These are phyloP conservation scores for Pilobolus umbonatus DNA, from an alignment of 192 early-diverging fungal genomes.

Conservation along the genomic window DNA sequence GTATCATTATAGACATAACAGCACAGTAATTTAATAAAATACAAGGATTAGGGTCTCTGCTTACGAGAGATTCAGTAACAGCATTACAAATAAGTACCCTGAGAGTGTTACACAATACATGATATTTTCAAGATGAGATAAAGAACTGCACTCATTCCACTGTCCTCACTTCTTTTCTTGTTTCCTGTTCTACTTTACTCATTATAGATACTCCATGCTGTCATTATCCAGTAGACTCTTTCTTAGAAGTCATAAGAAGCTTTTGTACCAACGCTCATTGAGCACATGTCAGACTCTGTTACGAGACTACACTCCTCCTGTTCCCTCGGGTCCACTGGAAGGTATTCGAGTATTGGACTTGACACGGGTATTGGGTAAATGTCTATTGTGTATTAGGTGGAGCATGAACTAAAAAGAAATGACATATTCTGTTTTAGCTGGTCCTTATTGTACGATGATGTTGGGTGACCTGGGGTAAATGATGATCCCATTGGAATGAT, in stretches of 20 bases:
- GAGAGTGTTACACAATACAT: background rate
- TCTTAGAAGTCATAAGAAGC: background rate
- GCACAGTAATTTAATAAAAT: background rate
- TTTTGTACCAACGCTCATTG: conserved; percentile 9
- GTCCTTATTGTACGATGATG: conserved; percentile 77
- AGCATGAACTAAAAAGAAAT: background rate
- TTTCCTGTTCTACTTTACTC: background rate
- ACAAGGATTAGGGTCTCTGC: background rate
- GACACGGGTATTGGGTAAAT: conserved; percentile 59
- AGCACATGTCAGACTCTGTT: background rate
- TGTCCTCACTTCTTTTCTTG: background rate
- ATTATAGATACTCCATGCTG: background rate
- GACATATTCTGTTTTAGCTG: conserved; percentile 39
- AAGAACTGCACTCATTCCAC: background rate
- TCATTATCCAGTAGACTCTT: conserved; percentile 1
- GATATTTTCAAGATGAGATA: background rate
- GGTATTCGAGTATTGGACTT: conserved; percentile 69
- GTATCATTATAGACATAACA: conserved; percentile 11
- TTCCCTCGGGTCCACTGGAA: conserved; percentile 27
- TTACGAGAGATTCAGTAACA: background rate
- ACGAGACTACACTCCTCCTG: background rate
- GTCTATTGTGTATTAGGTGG: background rate
- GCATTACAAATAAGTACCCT: too few species aligned
- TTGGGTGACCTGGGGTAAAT: conserved; percentile 70
- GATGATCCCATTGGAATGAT: too few species aligned